These are phyloP conservation scores for Candida ponderosae DNA, from an alignment of 805 yeast species.

Conservation along the genomic window DNA sequence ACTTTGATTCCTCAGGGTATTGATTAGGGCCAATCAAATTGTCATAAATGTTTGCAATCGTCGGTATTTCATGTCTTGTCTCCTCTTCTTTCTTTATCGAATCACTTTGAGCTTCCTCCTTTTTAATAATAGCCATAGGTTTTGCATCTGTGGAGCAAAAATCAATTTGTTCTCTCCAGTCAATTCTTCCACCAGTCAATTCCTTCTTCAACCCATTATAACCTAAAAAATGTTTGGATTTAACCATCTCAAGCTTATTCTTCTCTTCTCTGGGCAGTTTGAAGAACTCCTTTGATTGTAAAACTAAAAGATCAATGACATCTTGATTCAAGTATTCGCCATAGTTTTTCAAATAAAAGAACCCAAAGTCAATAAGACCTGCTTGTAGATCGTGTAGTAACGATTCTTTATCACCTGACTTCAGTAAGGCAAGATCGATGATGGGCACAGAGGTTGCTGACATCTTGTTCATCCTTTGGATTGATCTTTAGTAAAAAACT, in stretches of 20 bases:
- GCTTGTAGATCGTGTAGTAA: constrained; percentile 19
- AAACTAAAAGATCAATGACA: constrained; percentile 20
- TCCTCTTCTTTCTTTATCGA: too few species aligned
- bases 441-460: too few species aligned
- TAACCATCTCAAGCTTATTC: constrained; percentile 29
- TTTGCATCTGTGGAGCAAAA: constrained; percentile 27
- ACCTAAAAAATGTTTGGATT: constrained; percentile 38
- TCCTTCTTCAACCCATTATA: constrained; percentile 39
- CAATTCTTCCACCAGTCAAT: constrained; percentile 35
- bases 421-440: too few species aligned
- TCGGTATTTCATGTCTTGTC: too few species aligned
- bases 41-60: too few species aligned
- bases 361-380: constrained; percentile 35
- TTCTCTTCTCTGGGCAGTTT: constrained; percentile 29
- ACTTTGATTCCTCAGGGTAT: constrained; percentile 29
- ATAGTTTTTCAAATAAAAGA: constrained; percentile 28
- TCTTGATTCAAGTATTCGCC: constrained; percentile 19
- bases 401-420: constrained; percentile 2
- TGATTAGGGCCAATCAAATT: constrained; percentile 41
- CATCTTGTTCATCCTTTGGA: too few species aligned
- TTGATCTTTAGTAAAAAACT: too few species aligned
- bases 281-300: constrained; percentile 30
- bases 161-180: constrained; percentile 45
- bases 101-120: constrained; percentile 23
- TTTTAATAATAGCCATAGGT: constrained; percentile 23